These are phyloP conservation scores for Alternaria infectoria DNA, from an alignment of 2,329 filamentous ascomycete genomes.

Conservation along the genomic window DNA sequence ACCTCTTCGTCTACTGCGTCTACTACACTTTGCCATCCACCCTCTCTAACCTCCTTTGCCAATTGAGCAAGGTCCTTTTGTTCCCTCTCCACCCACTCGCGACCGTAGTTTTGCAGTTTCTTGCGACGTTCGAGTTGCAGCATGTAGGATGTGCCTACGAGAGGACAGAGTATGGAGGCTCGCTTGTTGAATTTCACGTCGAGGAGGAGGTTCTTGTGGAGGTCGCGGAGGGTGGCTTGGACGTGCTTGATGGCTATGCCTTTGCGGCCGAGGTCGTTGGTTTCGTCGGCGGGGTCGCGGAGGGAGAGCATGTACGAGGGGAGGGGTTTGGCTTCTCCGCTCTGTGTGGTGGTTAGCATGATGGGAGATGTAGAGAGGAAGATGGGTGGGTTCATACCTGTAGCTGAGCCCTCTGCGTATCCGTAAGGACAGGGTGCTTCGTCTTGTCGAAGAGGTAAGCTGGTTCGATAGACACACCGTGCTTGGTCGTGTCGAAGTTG, in stretches of 20 bases:
- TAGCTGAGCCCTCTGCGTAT: constrained; percentile 18
- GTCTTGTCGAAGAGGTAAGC: constrained; percentile 52
- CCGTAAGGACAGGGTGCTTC: constrained; percentile 24
- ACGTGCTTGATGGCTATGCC: constrained; percentile 59
- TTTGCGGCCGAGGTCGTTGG: constrained; percentile 63
- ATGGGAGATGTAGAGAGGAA: background rate
- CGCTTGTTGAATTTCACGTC: constrained; percentile 23
- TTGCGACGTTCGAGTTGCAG: constrained; percentile 18
- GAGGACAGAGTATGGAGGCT: constrained; percentile 22
- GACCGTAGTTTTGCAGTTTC: constrained; percentile 23
- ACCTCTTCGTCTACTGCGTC: background rate
- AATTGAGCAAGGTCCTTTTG: constrained; percentile 7
- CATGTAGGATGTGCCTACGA: constrained; percentile 30
- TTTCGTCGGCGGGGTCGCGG: constrained; percentile 64
- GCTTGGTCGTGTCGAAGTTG: constrained; percentile 52
- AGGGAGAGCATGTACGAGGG: constrained; percentile 56
- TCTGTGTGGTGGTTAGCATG: constrained; percentile 21
- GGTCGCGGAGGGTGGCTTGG: constrained; percentile 49
- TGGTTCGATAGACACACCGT: constrained; percentile 59
- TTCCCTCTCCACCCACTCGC: background rate
- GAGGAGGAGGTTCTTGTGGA: constrained; percentile 18
- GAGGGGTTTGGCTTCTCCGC: constrained; percentile 15
- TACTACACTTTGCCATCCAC: background rate
- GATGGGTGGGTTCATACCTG: constrained; percentile 21
- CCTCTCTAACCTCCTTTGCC: constrained; percentile 22